Base-by-base conservation (phyloP, 2,329 filamentous ascomycete species). In the Pseudogymnoascus sp. region DNA sequence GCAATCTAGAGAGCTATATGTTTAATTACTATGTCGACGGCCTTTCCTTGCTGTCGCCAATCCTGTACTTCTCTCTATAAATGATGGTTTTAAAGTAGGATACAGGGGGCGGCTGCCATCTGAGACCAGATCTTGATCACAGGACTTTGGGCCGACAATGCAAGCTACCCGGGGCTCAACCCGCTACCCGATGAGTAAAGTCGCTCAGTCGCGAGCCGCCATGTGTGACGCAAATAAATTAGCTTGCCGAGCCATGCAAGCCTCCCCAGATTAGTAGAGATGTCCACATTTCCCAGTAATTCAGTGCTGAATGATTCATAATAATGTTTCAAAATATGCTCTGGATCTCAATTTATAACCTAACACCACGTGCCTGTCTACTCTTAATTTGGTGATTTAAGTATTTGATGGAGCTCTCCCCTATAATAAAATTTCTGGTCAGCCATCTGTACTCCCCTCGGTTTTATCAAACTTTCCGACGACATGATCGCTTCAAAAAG, bases 401-500 rank as follows among this genome's bases (percentile, higher is more conserved):
- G 30, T 53, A 53, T 53, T 53, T 33, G n/a, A 18, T 53, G 12
- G 25, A 53, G 43, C 43, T 53, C n/a, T 11, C 43, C 9, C 43
- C 43, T 18, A 8, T 15, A 4, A 8, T n/a, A 53, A 53, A 30
- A 30, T 3, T 11, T 33, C 4, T 53, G 25, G 30, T 4, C 43
- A 53, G 33, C 25, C 8, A 53, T n/a, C 25, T 53, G 43, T 53
- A 30, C 25, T 18, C n/a, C 25, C 25, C 30, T 25, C 14, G 11
- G 6, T 18, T 33, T 12, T 33, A 53, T 18, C 43, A 53, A 53
- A 14, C 6, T 25, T 33, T 30, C n/a, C 43, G n/a, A n/a, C 25
- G 5, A 53, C n/a, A 53, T 53, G 43, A 53, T 53, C 25, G 43
- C 43, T 53, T 53, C 43, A 53, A 53, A 20, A 53, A 53, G 43